Conservation (phyloP, 2,329 filamentous ascomycete species). For the Ophiosphaerella narmari region DNA sequence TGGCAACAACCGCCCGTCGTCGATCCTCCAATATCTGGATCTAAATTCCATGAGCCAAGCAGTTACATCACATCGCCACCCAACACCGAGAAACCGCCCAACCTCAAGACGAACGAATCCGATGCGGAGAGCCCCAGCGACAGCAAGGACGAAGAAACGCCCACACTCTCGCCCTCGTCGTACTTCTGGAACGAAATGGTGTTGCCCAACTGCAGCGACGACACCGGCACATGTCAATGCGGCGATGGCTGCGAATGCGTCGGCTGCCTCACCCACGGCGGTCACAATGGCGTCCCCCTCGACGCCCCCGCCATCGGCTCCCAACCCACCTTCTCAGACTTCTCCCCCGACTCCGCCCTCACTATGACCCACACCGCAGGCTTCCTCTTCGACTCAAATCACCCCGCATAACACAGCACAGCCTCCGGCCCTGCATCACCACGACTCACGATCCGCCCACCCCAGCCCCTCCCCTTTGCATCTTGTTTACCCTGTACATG, state of each 20-base stretch:
- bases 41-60: conserved; percentile 20
- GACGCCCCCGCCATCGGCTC: conserved; percentile 21
- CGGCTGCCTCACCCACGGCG: conserved; percentile 59
- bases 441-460: neutral
- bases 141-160: conserved; percentile 37
- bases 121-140: conserved; percentile 34
- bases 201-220: conserved; percentile 52
- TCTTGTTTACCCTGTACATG: neutral
- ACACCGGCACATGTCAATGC: conserved; percentile 57
- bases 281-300: conserved; percentile 52
- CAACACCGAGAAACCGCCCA: conserved; percentile 8
- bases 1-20: conserved; percentile 32
- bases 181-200: conserved; percentile 46
- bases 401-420: neutral
- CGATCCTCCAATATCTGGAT: conserved; percentile 12
- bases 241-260: conserved; percentile 58
- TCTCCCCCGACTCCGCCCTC: conserved; percentile 8
- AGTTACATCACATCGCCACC: conserved; percentile 12
- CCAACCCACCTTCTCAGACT: conserved; percentile 20
- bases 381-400: neutral
- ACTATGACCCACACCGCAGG: conserved; percentile 5
- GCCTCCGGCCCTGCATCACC: neutral
- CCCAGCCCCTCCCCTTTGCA: neutral
- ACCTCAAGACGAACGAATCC: conserved; percentile 19
- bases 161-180: conserved; percentile 44